Evolutionary conservation across 2,329 filamentous ascomycete genomes (phyloP).

Genomic region (Grosmannia serpens): DNA sequence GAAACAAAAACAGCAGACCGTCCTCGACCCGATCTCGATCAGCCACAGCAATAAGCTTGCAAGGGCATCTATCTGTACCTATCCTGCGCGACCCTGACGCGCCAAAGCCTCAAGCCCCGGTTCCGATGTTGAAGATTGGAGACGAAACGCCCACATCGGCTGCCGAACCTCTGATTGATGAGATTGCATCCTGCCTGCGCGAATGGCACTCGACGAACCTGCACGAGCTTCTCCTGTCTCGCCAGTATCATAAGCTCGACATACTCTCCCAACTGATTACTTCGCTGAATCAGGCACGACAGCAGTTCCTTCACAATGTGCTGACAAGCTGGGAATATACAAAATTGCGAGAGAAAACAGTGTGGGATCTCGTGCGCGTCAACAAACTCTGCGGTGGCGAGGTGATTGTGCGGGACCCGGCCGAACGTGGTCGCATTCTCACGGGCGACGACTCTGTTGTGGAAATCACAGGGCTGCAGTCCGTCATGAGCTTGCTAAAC

Average conservation of each 20-base stretch:
- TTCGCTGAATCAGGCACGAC: slow-evolving; percentile 71
- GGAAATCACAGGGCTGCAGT: slow-evolving; percentile 81
- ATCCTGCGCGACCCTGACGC: slow-evolving; percentile 51
- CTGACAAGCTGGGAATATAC: slow-evolving; percentile 76
- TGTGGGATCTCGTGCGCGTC: slow-evolving; percentile 88
- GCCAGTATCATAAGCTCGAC: slow-evolving; percentile 72
- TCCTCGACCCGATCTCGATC: slow-evolving; percentile 1
- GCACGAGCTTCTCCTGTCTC: slow-evolving; percentile 75
- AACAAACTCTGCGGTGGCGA: slow-evolving; percentile 93
- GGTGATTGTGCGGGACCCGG: slow-evolving; percentile 86
- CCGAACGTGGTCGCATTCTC: slow-evolving; percentile 69
- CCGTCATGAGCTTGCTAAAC: slow-evolving; percentile 88
- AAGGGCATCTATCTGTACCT: slow-evolving; percentile 33
- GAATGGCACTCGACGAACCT: slow-evolving; percentile 98
- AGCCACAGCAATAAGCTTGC: slow-evolving; percentile 13
- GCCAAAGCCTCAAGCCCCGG: slow-evolving; percentile 76
- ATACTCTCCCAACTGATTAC: slow-evolving; percentile 70
- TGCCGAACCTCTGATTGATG: slow-evolving; percentile 86
- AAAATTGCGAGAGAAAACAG: slow-evolving; percentile 72
- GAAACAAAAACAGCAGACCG: neutral
- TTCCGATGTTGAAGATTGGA: slow-evolving; percentile 94
- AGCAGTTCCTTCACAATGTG: slow-evolving; percentile 89
- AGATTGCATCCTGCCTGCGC: slow-evolving; percentile 89
- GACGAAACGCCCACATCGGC: slow-evolving; percentile 88
- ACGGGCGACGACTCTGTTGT: slow-evolving; percentile 90